Evolutionary conservation across 2,329 filamentous ascomycete genomes (phyloP).

Genomic region (Helotiales sp.): DNA sequence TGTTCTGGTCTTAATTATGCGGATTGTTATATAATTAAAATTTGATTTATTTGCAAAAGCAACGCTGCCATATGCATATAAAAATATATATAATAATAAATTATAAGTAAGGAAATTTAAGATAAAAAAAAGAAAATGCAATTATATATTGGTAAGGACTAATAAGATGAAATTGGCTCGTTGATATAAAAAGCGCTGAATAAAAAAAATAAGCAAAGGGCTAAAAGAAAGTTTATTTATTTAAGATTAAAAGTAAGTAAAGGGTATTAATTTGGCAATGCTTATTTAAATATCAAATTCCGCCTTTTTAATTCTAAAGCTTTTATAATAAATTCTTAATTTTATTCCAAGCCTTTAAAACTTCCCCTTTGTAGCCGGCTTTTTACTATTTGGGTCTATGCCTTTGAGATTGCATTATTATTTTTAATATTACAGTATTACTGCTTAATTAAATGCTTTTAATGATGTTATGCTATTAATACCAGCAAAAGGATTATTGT

Average conservation of each 20-base stretch:
- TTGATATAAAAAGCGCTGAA: background rate
- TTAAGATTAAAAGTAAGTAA: background rate
- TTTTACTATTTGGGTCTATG: background rate
- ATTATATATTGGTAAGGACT: conserved; percentile 1
- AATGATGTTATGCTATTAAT: background rate
- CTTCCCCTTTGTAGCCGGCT: background rate
- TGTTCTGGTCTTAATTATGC: background rate
- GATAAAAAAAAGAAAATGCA: background rate
- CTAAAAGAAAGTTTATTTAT: background rate
- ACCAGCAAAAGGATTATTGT: background rate
- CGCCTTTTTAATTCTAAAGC: background rate
- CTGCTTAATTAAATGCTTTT: background rate
- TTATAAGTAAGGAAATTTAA: background rate
- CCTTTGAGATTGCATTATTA: background rate
- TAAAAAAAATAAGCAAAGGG: background rate
- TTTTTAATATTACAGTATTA: background rate
- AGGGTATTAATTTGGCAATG: background rate
- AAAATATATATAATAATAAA: background rate
- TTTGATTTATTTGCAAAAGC: conserved; percentile 1
- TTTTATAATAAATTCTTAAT: background rate
- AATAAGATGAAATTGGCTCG: background rate
- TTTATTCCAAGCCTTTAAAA: background rate
- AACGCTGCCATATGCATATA: background rate
- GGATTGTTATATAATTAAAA: background rate
- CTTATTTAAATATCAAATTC: background rate